Conservation (phyloP, 768 basidiomycete genomes). For the Rhodotorula sphaerocarpa region DNA sequence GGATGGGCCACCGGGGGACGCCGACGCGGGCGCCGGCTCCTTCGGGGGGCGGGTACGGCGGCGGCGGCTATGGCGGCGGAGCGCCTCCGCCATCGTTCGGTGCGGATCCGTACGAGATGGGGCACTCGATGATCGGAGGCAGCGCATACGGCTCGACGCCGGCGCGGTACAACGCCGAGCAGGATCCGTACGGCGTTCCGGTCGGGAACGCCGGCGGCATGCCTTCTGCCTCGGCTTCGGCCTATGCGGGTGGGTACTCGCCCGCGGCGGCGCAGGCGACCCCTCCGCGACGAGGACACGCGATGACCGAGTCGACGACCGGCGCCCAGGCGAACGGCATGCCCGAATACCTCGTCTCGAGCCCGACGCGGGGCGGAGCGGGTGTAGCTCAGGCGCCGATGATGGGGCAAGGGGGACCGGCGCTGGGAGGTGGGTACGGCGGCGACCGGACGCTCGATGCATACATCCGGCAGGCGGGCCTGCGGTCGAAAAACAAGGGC, state of each 20-base stretch:
- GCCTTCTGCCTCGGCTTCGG: neutral
- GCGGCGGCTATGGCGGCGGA: neutral
- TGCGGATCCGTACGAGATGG: neutral
- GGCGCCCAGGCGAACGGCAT: neutral
- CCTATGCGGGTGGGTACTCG: neutral
- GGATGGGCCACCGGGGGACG: neutral
- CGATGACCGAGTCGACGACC: constrained; percentile 1
- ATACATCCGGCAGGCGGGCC: constrained; percentile 18
- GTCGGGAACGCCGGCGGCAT: neutral
- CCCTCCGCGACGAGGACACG: constrained; percentile 25
- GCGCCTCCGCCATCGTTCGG: too few relatives aligned
- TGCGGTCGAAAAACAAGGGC: constrained; percentile 30
- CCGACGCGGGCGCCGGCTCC: neutral
- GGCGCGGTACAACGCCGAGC: neutral
- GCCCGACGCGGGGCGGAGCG: neutral
- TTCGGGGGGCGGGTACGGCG: neutral
- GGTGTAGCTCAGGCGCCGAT: neutral
- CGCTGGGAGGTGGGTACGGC: neutral
- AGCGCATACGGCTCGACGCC: neutral
- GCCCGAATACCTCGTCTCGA: neutral
- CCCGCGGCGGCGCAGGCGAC: constrained; percentile 2
- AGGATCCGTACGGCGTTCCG: constrained; percentile 9
- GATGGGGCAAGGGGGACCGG: neutral
- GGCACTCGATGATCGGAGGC: neutral
- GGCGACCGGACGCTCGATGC: constrained; percentile 9